Conservation (phyloP, 2,329 filamentous ascomycete species). For the Botrytis aclada region DNA sequence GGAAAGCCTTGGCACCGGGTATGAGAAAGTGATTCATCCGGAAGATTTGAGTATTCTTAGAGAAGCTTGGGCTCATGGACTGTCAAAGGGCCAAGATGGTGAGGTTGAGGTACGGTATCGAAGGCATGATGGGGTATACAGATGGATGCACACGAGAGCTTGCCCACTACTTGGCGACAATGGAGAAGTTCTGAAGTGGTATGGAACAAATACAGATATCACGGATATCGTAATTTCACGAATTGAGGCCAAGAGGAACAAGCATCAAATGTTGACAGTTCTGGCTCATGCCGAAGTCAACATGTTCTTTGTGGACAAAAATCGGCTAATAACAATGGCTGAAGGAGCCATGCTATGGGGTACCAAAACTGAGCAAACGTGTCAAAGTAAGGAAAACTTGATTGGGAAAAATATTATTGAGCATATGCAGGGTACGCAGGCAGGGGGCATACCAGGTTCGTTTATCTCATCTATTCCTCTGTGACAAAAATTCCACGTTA, state of each 20-base stretch:
- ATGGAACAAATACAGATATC: conserved; percentile 32
- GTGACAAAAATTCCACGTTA: neutral
- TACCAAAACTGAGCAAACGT: neutral
- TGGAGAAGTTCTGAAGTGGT: conserved; percentile 30
- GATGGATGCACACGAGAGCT: conserved; percentile 31
- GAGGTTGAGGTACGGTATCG: conserved; percentile 29
- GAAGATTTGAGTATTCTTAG: conserved; percentile 24
- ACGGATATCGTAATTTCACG: conserved; percentile 30
- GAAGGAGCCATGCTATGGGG: conserved; percentile 29
- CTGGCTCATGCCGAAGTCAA: conserved; percentile 32
- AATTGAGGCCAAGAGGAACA: conserved; percentile 29
- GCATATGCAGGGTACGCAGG: conserved; percentile 17
- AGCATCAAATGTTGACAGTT: conserved; percentile 29
- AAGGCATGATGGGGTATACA: conserved; percentile 29
- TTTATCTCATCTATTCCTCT: neutral
- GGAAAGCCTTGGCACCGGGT: conserved; percentile 23
- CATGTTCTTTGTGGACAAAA: conserved; percentile 27
- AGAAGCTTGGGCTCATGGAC: conserved; percentile 21
- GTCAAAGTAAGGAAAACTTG: conserved; percentile 20
- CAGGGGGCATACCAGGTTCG: conserved; percentile 20
- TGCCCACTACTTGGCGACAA: conserved; percentile 21
- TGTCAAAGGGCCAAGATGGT: conserved; percentile 16
- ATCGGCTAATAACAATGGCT: conserved; percentile 26
- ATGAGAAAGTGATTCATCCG: conserved; percentile 23
- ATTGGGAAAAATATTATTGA: conserved; percentile 25